These are phyloP conservation scores for Tetrahymena borealis DNA, from an alignment of 73 alveolate genomes.

Conservation along the genomic window DNA sequence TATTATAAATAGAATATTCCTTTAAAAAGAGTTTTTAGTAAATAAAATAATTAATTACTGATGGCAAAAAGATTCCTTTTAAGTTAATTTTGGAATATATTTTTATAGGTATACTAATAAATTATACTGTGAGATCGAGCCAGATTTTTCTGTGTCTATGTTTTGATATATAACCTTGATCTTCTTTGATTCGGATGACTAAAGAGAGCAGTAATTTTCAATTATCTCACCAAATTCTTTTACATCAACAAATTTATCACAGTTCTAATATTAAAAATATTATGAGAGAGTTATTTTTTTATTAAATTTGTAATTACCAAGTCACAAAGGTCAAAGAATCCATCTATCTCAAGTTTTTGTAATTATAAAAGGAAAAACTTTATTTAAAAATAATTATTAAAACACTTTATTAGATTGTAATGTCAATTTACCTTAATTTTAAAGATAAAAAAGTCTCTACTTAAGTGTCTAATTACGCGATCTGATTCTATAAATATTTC, in stretches of 20 bases:
- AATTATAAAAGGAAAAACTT: not conserved
- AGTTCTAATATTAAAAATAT: no score
- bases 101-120: not conserved
- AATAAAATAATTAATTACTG: not conserved
- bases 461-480: not conserved
- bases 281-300: no score
- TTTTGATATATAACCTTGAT: not conserved
- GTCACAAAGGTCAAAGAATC: not conserved
- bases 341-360: not conserved
- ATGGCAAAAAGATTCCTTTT: not conserved
- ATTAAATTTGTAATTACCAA: no score
- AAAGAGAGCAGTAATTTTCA: not conserved
- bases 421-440: not conserved
- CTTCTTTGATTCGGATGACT: not conserved
- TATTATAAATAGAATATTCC: not conserved
- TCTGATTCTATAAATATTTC: not conserved
- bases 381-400: not conserved
- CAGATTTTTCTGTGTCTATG: not conserved
- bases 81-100: not conserved
- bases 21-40: not conserved
- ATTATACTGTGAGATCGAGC: not conserved
- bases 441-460: not conserved
- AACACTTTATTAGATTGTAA: not conserved
- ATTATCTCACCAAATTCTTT: not conserved
- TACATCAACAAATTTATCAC: not conserved